Conservation (phyloP, 345 rosid species). For the Citrus sp. region DNA sequence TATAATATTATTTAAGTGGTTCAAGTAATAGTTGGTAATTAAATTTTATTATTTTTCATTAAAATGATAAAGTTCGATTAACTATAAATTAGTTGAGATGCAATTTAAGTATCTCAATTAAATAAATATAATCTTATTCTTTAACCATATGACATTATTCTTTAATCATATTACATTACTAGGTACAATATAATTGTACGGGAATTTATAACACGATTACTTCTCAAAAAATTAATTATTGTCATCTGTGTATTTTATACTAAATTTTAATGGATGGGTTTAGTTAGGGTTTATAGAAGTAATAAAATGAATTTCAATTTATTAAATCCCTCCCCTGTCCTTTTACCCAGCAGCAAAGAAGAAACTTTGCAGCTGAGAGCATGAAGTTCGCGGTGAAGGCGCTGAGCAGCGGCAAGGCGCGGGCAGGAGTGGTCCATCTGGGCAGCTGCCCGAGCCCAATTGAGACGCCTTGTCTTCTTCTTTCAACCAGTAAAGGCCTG, state of each 20-base stretch:
- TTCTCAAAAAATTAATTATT: not conserved
- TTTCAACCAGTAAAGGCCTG: slow-evolving; percentile 66
- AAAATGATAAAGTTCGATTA: accelerated
- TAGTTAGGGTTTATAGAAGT: not conserved
- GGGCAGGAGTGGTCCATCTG: slow-evolving; percentile 49
- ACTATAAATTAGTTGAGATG: accelerated
- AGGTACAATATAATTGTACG: too few relatives aligned
- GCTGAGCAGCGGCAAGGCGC: slow-evolving; percentile 47
- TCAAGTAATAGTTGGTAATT: too few relatives aligned
- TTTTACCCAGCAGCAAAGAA: not conserved
- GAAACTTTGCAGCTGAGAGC: not conserved
- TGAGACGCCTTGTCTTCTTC: slow-evolving; percentile 69
- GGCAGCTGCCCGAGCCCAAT: slow-evolving; percentile 33
- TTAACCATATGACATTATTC: too few relatives aligned
- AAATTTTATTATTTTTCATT: too few relatives aligned
- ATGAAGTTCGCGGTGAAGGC: slow-evolving; percentile 59
- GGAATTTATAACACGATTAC: too few relatives aligned
- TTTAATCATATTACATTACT: too few relatives aligned
- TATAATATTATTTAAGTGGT: too few relatives aligned
- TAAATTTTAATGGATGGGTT: too few relatives aligned
- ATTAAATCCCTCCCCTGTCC: not conserved
- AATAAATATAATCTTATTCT: too few relatives aligned
- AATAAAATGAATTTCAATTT: not conserved
- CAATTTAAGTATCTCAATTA: too few relatives aligned
- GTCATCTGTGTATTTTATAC: not conserved